A percentile compares a stretch with the other conserved stretches of the same genome.
Conservation (phyloP, 2,329 filamentous ascomycete species). For the Curvularia spicifera region DNA sequence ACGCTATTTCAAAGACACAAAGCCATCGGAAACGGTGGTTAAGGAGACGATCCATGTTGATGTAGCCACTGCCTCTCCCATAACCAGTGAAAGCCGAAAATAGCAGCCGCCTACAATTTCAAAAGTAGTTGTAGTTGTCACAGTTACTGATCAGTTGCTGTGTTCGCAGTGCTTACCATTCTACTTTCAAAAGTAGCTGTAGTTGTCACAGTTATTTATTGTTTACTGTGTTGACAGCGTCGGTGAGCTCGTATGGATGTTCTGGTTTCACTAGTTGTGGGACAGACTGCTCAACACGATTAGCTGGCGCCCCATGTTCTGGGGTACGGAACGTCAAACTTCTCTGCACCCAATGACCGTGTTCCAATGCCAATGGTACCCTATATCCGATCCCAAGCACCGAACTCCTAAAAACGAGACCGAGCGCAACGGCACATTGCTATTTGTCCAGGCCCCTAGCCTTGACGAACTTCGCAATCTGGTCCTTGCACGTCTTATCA, state of each 20-base stretch:
- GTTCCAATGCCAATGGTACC: background rate
- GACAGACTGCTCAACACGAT: background rate
- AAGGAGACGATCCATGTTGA: constrained; percentile 1
- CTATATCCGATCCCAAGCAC: background rate
- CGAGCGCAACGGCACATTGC: constrained; percentile 17
- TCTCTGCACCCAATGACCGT: background rate
- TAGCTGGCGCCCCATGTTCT: background rate
- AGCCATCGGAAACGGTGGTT: constrained; percentile 1
- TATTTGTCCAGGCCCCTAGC: constrained; percentile 64
- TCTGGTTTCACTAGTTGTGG: too few species aligned
- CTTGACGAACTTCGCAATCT: constrained; percentile 67
- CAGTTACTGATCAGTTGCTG: too few species aligned
- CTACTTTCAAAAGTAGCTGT: too few species aligned
- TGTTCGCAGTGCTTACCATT: too few species aligned
- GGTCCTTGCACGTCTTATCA: constrained; percentile 69
- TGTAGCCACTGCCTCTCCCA: background rate
- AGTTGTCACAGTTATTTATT: too few species aligned
- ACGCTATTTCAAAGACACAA: constrained; percentile 5
- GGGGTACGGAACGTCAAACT: background rate
- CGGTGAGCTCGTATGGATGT: too few species aligned
- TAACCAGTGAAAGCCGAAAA: too few species aligned
- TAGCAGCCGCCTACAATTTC: too few species aligned
- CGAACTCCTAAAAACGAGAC: background rate
- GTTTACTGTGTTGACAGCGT: too few species aligned
- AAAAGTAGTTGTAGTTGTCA: too few species aligned